Evolutionary conservation across 2,329 filamentous ascomycete species (phyloP).

Genomic region (Pseudofabraea citricarpa): DNA sequence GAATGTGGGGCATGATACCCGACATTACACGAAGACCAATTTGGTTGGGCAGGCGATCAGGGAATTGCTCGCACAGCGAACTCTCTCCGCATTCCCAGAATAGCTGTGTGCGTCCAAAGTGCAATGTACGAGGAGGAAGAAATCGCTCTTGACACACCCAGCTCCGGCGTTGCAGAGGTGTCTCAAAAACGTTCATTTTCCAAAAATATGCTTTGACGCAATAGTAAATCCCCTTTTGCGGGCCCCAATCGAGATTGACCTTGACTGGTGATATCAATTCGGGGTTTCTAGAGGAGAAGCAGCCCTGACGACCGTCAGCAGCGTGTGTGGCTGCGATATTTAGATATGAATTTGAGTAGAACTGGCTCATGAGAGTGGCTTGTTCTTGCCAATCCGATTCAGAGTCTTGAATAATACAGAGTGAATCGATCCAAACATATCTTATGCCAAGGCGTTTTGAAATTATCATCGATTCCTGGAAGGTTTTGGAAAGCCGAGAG

Average conservation of each 20-base stretch:
- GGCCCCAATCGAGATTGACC: not conserved
- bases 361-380: conserved; percentile 1
- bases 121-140: not conserved
- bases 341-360: conserved; percentile 4
- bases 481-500: conserved; percentile 3
- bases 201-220: too few relatives aligned
- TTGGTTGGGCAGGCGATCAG: not conserved
- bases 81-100: not conserved
- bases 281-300: conserved; percentile 1
- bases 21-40: not conserved
- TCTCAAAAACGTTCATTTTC: not conserved
- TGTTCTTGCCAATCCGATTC: conserved; percentile 3
- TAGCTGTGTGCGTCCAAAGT: not conserved
- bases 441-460: conserved; percentile 1
- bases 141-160: not conserved
- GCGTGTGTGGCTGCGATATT: conserved; percentile 5
- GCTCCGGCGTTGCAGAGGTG: not conserved
- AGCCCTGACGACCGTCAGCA: conserved; percentile 1
- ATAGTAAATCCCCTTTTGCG: not conserved
- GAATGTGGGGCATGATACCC: not conserved
- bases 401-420: too few relatives aligned
- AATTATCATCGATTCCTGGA: conserved; percentile 5
- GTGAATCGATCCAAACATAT: conserved; percentile 10
- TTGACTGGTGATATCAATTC: not conserved
- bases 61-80: not conserved